A percentile compares a stretch with the other conserved stretches of the same genome.
Conservation (phyloP, 768 basidiomycete species). For the Xerocomellus amylosporus region DNA sequence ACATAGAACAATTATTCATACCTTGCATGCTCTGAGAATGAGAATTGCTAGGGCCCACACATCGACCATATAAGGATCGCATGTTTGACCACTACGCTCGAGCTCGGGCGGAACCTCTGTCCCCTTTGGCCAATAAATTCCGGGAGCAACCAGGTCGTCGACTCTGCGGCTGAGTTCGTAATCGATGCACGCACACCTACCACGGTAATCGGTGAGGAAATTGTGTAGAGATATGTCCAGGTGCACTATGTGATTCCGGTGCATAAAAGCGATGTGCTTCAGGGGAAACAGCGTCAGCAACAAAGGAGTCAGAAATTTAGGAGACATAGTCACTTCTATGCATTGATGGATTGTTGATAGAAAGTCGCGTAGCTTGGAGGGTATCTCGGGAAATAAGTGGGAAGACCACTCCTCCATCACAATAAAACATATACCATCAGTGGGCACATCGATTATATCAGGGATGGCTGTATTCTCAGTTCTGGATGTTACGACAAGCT, state of each 20-base stretch:
- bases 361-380: constrained; percentile 52
- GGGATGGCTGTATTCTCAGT: constrained; percentile 59
- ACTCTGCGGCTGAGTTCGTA: constrained; percentile 65
- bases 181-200: constrained; percentile 71
- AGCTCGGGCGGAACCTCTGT: constrained; percentile 74
- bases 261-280: constrained; percentile 72
- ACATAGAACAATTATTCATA: constrained; percentile 27
- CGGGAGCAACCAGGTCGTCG: constrained; percentile 36
- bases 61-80: constrained; percentile 68
- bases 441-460: constrained; percentile 53
- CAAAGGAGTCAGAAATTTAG: neutral
- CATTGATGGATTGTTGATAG: constrained; percentile 60
- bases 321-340: constrained; percentile 51
- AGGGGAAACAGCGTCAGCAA: constrained; percentile 3
- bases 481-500: constrained; percentile 8
- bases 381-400: constrained; percentile 50
- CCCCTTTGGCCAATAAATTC: constrained; percentile 45
- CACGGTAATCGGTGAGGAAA: constrained; percentile 61
- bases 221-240: constrained; percentile 72
- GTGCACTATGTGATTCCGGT: constrained; percentile 61
- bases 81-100: constrained; percentile 45
- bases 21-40: constrained; percentile 64
- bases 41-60: constrained; percentile 70
- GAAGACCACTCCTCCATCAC: constrained; percentile 83
- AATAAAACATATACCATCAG: constrained; percentile 59